Evolutionary conservation across 257 asterid genomes (phyloP).

Genomic region (Primulina huaijiensis): DNA sequence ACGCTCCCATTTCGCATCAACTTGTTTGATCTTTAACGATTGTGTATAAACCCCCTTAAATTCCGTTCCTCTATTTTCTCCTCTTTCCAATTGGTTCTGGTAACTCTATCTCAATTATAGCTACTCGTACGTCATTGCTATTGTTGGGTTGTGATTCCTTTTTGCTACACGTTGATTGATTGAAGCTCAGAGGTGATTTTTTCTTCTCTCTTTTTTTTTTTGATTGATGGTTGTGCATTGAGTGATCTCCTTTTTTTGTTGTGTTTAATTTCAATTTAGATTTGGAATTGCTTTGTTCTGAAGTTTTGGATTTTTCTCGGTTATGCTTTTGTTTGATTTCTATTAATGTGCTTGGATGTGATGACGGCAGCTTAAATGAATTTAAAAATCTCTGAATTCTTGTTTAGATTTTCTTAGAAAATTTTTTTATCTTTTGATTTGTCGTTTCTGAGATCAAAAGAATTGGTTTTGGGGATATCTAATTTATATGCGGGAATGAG

Average conservation of each 20-base stretch:
- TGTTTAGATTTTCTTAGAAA: conserved; percentile 7
- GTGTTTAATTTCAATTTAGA: conserved; percentile 22
- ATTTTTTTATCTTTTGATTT: too few relatives aligned
- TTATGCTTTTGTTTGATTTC: conserved; percentile 3
- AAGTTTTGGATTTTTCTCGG: conserved; percentile 28
- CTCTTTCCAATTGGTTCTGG: neutral
- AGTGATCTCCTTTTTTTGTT: conserved; percentile 28
- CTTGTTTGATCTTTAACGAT: conserved; percentile 25
- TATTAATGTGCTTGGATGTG: conserved; percentile 5
- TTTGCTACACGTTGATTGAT: conserved; percentile 6
- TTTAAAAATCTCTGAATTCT: conserved; percentile 5
- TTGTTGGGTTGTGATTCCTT: conserved; percentile 11
- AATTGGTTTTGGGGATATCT: neutral
- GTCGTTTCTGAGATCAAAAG: neutral
- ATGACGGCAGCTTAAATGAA: neutral
- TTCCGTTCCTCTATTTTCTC: neutral
- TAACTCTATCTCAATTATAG: conserved; percentile 8
- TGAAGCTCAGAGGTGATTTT: conserved; percentile 36
- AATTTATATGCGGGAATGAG: neutral
- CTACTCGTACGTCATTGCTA: neutral
- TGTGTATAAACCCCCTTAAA: conserved; percentile 39
- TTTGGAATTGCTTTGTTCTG: conserved; percentile 29
- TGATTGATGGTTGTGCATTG: conserved; percentile 11
- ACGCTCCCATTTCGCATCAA: conserved; percentile 10
- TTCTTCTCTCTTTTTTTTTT: conserved; percentile 8